phyloP scores from a whole-genome alignment of 768 basidiomycete genomes.

The Crassisporium funariophilum region DNA sequence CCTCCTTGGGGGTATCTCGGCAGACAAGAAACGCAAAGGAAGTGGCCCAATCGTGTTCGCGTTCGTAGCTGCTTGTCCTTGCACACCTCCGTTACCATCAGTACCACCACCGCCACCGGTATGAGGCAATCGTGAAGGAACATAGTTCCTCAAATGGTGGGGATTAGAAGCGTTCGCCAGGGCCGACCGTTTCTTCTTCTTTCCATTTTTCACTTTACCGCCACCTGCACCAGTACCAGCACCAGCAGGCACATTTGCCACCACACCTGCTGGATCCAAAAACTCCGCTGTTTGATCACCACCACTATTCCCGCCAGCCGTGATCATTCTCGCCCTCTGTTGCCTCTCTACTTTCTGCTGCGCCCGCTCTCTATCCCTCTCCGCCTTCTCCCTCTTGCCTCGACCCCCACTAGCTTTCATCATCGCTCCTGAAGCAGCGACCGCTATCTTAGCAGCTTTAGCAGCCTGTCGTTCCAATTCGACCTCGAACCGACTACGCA shows the following conservation, averaged over 20 bases:
- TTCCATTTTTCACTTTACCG: slow-evolving; percentile 42
- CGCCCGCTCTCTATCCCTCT: slow-evolving; percentile 22
- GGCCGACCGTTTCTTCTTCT: slow-evolving; percentile 94
- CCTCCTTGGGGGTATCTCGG: slow-evolving; percentile 57
- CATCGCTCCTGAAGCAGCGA: slow-evolving; percentile 26
- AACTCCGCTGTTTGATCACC: slow-evolving; percentile 40
- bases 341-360: slow-evolving; percentile 42
- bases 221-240: slow-evolving; percentile 7
- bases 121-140: slow-evolving; percentile 78
- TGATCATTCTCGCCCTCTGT: slow-evolving; percentile 33
- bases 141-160: slow-evolving; percentile 93
- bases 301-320: slow-evolving; percentile 12
- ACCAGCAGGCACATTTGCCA: slow-evolving; percentile 13
- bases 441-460: slow-evolving; percentile 58
- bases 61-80: slow-evolving; percentile 20
- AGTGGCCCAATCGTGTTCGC: slow-evolving; percentile 59
- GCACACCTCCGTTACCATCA: slow-evolving; percentile 16
- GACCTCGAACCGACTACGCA: slow-evolving; percentile 70
- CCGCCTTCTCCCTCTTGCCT: slow-evolving; percentile 27
- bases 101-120: slow-evolving; percentile 15
- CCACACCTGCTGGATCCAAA: slow-evolving; percentile 35
- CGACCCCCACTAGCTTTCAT: slow-evolving; percentile 17
- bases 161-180: slow-evolving; percentile 94
- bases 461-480: slow-evolving; percentile 74
- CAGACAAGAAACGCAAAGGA: slow-evolving; percentile 67